Evolutionary conservation across 805 yeast species (phyloP).

Genomic region (Zygosaccharomyces bailii): DNA sequence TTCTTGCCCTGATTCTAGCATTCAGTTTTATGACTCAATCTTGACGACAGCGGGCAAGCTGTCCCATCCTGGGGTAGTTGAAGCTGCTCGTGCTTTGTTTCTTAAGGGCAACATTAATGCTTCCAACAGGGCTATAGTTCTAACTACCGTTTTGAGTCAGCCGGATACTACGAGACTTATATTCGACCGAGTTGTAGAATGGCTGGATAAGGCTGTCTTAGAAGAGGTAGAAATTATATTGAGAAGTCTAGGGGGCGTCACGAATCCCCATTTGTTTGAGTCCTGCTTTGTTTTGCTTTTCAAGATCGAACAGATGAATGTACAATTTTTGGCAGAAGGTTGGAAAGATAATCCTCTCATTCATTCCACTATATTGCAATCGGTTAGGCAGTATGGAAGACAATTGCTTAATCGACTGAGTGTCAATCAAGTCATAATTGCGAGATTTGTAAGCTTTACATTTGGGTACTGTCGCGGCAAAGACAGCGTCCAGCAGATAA

Average conservation of each 20-base stretch:
- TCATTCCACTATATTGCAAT: slow-evolving; percentile 44
- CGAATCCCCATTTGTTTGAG: slow-evolving; percentile 37
- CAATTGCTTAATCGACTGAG: slow-evolving; percentile 42
- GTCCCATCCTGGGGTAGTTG: slow-evolving; percentile 14
- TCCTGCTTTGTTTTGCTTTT: slow-evolving; percentile 39
- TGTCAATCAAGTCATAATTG: slow-evolving; percentile 45
- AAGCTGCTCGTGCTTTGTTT: slow-evolving; percentile 9
- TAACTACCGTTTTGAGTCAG: slow-evolving; percentile 43
- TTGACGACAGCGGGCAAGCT: slow-evolving; percentile 14
- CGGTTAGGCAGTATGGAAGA: slow-evolving; percentile 43
- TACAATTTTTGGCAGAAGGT: slow-evolving; percentile 46
- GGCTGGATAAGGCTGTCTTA: slow-evolving; percentile 44
- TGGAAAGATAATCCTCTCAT: slow-evolving; percentile 42
- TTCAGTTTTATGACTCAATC: slow-evolving; percentile 29
- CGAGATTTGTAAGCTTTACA: slow-evolving; percentile 40
- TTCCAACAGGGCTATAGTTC: slow-evolving; percentile 37
- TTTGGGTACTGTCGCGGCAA: slow-evolving; percentile 38
- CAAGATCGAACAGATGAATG: slow-evolving; percentile 50
- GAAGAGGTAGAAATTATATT: slow-evolving; percentile 53
- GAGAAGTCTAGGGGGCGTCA: slow-evolving; percentile 46
- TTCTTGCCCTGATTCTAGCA: too few species aligned
- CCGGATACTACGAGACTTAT: slow-evolving; percentile 32
- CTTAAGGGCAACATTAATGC: slow-evolving; percentile 5
- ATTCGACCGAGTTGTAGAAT: slow-evolving; percentile 39
- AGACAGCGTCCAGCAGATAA: slow-evolving; percentile 36